Base-by-base conservation (phyloP, 306 rosid genomes). In the Ziziphus jujuba region DNA sequence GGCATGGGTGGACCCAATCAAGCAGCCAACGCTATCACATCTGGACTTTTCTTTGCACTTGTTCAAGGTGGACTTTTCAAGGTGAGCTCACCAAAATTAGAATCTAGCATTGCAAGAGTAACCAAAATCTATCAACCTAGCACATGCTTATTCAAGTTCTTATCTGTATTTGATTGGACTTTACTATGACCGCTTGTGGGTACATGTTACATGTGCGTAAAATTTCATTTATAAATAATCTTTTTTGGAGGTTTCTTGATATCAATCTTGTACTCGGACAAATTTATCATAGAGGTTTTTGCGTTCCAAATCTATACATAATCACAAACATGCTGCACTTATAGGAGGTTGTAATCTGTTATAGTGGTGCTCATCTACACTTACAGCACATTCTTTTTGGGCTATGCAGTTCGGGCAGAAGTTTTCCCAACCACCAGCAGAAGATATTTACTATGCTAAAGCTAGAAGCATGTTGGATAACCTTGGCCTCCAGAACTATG, bases 31-130 rank as follows among this genome's bases (percentile, higher is more conserved):
- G 99, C 96, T 38, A 77, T 68, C 74, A 87, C 92, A 71, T 95
- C 97, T n/a, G 99, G 99, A 68, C 79, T 95, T 21, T 88, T 90
- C 81, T 95, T 95, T 57, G 95, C 99, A 56, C 88, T 88, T 67
- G 84, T 88, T 84, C 99, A 95, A 79, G 99, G 99, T 72, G 99
- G 99, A 63, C 72, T 95, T 70, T 95, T 87, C 79, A 86, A 90
- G 96, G 97, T 95, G 65, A 66, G 89, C 76, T 38, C 59, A 52
- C 19, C 9, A 47, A 43, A 20, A 17, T 71, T 48, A 22, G 40
- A 56, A 28, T 60, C 47, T 53, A 9, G 36, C 44, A 6, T 58
- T 63, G 21, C 31, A 47, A 47, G 38, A 63, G 56, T 61, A 19
- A 54, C 33, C 49, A 63, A 64, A 38, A 21, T 14, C n/a, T 33